A percentile compares a stretch with the other conserved stretches of the same genome.
Conservation (phyloP, 2,329 filamentous ascomycete genomes). For the Chaetomiaceae sp. region DNA sequence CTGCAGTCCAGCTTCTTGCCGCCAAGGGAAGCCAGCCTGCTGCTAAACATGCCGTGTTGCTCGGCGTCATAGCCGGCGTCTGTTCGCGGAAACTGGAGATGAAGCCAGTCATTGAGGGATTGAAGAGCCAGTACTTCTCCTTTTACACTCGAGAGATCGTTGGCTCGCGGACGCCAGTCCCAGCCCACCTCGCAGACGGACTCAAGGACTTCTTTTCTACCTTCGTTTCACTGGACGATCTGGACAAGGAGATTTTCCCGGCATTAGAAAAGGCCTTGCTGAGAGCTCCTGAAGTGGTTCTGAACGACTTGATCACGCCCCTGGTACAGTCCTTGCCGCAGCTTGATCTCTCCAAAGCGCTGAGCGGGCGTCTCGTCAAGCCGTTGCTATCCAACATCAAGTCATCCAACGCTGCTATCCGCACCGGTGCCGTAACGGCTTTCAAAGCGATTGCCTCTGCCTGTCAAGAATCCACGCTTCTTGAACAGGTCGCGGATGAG, state of each 20-base stretch:
- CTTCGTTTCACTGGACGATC: conserved; percentile 69
- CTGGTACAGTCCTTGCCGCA: conserved; percentile 66
- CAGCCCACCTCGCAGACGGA: conserved; percentile 66
- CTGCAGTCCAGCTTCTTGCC: conserved; percentile 63
- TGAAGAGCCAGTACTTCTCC: conserved; percentile 69
- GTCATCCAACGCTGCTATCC: conserved; percentile 76
- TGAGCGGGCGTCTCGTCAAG: conserved; percentile 72
- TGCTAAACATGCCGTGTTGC: conserved; percentile 67
- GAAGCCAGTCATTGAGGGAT: conserved; percentile 57
- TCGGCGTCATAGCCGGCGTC: conserved; percentile 85
- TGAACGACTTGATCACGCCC: conserved; percentile 72
- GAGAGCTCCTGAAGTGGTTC: conserved; percentile 82
- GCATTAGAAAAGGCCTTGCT: conserved; percentile 84
- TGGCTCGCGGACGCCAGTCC: conserved; percentile 68
- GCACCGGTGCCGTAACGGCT: conserved; percentile 68
- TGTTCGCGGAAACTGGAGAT: conserved; percentile 65
- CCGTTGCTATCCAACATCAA: conserved; percentile 86
- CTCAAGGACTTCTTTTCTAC: conserved; percentile 76
- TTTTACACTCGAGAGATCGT: conserved; percentile 86
- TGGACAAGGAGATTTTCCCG: conserved; percentile 72
- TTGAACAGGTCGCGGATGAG: conserved; percentile 71
- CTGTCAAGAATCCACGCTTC: conserved; percentile 51
- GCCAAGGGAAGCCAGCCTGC: conserved; percentile 61
- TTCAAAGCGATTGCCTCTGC: conserved; percentile 66
- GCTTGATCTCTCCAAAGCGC: conserved; percentile 72